Evolutionary conservation across 176 grass and related monocot species (phyloP).

Genomic region (Zea mays): DNA sequence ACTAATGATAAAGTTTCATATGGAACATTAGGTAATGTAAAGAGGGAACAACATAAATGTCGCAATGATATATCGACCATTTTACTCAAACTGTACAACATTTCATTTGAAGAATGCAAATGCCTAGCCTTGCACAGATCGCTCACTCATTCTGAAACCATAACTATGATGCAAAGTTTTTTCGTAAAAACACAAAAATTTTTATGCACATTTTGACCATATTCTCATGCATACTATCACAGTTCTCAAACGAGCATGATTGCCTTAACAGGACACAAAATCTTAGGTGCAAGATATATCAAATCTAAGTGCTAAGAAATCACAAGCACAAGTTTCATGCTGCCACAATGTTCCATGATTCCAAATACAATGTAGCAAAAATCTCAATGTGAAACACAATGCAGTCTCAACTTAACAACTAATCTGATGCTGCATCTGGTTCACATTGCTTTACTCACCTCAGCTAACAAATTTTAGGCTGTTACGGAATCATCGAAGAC

Average conservation of each 20-base stretch:
- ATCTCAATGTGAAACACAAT: neutral
- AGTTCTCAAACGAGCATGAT: neutral
- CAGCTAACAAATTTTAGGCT: neutral
- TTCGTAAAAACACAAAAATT: neutral
- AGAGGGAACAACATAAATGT: neutral
- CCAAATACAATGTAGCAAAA: neutral
- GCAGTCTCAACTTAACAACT: neutral
- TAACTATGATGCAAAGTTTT: neutral
- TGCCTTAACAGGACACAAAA: neutral
- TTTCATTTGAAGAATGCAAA: neutral
- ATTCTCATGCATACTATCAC: neutral
- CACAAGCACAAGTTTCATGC: neutral
- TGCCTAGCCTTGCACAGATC: neutral
- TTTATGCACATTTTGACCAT: neutral
- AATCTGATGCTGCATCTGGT: neutral
- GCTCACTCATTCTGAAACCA: neutral
- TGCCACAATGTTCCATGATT: neutral
- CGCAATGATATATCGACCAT: neutral
- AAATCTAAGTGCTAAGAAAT: constrained; percentile 12
- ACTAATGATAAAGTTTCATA: neutral
- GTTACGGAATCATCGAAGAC: neutral
- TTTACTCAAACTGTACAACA: neutral
- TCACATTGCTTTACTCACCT: neutral
- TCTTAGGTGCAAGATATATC: neutral
- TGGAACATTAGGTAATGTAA: neutral